These are phyloP conservation scores for Nosema muscidifuracis DNA, from an alignment of 371 early-diverging fungal species.

Conservation along the genomic window DNA sequence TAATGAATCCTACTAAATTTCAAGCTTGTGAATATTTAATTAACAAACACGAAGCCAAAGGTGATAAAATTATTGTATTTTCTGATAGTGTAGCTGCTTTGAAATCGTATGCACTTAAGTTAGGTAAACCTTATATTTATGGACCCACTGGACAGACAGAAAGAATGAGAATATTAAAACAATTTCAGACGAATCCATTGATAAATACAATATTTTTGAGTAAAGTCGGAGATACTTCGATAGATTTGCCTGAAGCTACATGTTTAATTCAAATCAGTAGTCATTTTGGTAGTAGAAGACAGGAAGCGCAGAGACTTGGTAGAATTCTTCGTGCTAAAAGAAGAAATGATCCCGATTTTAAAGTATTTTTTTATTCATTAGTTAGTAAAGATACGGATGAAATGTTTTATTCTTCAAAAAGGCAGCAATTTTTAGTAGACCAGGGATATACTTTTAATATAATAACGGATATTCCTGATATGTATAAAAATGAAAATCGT, in stretches of 20 bases:
- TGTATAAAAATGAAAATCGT: constrained; percentile 68
- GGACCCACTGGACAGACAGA: constrained; percentile 89
- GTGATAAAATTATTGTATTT: constrained; percentile 98
- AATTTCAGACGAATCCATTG: constrained; percentile 83
- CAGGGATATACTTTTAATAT: constrained; percentile 98
- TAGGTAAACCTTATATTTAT: constrained; percentile 85
- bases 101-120: constrained; percentile 78
- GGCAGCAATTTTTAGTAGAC: constrained; percentile 95
- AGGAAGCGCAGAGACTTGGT: constrained; percentile 96
- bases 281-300: constrained; percentile 95
- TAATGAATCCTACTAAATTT: constrained; percentile 96
- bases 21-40: constrained; percentile 94
- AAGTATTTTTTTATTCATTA: constrained; percentile 92
- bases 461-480: constrained; percentile 71
- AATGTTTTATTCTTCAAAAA: constrained; percentile 91
- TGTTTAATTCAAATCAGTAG: constrained; percentile 94
- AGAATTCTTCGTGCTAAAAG: constrained; percentile 85
- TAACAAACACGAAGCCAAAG: constrained; percentile 79
- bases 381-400: constrained; percentile 96
- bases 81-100: constrained; percentile 95
- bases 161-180: constrained; percentile 81
- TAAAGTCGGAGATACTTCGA: constrained; percentile 97
- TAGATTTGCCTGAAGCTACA: constrained; percentile 97
- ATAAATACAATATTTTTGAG: constrained; percentile 91
- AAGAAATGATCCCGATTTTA: constrained; percentile 85